These are phyloP conservation scores for Rubia tinctorum DNA, from an alignment of 305 asterid genomes.

Conservation along the genomic window DNA sequence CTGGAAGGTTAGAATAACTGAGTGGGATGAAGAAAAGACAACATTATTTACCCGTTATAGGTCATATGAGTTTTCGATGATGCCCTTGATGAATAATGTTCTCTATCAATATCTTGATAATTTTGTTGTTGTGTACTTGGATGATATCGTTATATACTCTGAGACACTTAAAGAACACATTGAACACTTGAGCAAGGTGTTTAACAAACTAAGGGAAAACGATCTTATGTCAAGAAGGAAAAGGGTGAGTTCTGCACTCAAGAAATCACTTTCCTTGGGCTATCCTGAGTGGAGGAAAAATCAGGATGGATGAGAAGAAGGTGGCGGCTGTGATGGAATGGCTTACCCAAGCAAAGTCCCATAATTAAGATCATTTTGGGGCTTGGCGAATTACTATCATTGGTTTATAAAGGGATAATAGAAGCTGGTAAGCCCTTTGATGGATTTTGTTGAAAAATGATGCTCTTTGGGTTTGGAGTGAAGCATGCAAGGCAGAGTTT, in stretches of 20 bases:
- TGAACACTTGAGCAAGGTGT: background rate
- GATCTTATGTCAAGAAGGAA: background rate
- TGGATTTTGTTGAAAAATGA: background rate
- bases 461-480: background rate
- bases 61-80: background rate
- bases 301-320: background rate
- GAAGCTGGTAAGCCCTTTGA: background rate
- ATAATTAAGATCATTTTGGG: background rate
- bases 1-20: background rate
- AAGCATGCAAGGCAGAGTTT: background rate
- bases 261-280: background rate
- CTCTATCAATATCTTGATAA: too few relatives aligned
- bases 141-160: background rate
- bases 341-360: background rate
- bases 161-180: background rate
- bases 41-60: background rate
- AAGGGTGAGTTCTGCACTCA: background rate
- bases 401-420: background rate
- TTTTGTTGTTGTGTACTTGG: too few relatives aligned
- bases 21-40: background rate
- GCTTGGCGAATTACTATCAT: background rate
- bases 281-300: too few relatives aligned
- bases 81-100: background rate
- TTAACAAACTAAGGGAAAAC: background rate
- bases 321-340: background rate